Conservation (phyloP, 768 basidiomycete genomes). For the Porphyrellus cyaneotinctus region DNA sequence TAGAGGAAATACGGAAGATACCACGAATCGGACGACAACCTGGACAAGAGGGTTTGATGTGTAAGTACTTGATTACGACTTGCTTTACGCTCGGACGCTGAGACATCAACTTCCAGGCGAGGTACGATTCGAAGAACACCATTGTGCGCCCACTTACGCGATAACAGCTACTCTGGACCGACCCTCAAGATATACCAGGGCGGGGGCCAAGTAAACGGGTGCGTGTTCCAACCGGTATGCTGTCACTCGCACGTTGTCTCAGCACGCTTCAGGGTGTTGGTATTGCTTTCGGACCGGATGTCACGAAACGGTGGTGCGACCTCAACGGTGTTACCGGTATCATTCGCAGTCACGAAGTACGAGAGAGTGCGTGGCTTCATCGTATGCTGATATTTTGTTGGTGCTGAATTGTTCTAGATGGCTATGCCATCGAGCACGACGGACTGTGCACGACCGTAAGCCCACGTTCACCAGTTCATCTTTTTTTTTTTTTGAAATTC, state of each 20-base stretch:
- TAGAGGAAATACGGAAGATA: constrained; percentile 89
- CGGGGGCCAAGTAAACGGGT: constrained; percentile 96
- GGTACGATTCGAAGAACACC: constrained; percentile 36
- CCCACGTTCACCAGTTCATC: background rate
- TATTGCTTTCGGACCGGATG: constrained; percentile 92
- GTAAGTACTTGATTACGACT: constrained; percentile 41
- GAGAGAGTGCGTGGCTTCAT: constrained; percentile 57
- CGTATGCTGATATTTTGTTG: background rate
- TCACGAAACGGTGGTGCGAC: constrained; percentile 85
- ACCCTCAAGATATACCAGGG: constrained; percentile 85
- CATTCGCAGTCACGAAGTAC: constrained; percentile 94
- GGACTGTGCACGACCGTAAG: constrained; percentile 89
- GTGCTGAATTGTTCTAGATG: constrained; percentile 46
- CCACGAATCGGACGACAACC: constrained; percentile 87
- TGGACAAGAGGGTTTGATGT: constrained; percentile 93
- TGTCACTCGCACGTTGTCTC: constrained; percentile 11
- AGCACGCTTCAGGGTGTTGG: constrained; percentile 73
- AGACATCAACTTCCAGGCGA: constrained; percentile 44
- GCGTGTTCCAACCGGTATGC: constrained; percentile 27
- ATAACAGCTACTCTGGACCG: constrained; percentile 85
- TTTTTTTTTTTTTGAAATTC: constrained; percentile 15
- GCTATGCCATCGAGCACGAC: constrained; percentile 92
- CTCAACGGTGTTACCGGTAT: constrained; percentile 84
- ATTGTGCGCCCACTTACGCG: constrained; percentile 4
- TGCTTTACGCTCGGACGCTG: constrained; percentile 5